Evolutionary conservation across 2,329 filamentous ascomycete species (phyloP), one percentile per base, ranked within the genome.

Genomic region (Parafenestella ontariensis): DNA sequence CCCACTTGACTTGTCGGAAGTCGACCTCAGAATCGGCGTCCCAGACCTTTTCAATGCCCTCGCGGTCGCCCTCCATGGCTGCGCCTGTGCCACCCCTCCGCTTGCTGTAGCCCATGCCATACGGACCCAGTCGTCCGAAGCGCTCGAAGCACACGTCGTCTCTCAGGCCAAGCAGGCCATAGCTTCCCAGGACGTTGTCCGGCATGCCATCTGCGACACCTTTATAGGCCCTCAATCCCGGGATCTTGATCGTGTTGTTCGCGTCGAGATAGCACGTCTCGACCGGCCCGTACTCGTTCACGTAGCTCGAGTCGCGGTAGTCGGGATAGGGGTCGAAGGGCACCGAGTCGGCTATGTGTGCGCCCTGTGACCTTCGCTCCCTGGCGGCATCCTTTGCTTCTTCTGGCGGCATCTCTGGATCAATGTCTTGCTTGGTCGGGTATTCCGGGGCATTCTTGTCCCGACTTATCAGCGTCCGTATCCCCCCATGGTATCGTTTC

Each of bases 121-220:
- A 99, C 0, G 94, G 90, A 0, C 91, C 93, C 26, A 95, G 85
- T 59, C 92, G 85, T 3, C 94, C 94, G 71, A 91, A 96, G 1
- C 95, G 85, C 64, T 99, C 95, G 70, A 96, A 97, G 78, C 95
- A 99, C 42, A 97, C 85, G 67, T 96, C 89, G 62, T 96, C 86
- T 17, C 89, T 86, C 31, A 98, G 79, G 0, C 87, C 89, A 11
- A 98, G 77, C 36, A 94, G 75, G 9, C 92, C 87, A 67, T 96
- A 93, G 0, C 92, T 96, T n/a, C 95, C 95, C 69, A 94, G 85
- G 2, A 91, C 85, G 54, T 92, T 85, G 44, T 95, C 86, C 0
- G 95, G 95, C 73, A 96, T 96, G 1, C 93, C 94, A 54, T 85
- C 83, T 0, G 92, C 90, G 2, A 95, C 85, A 3, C 94, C 94